Evolutionary conservation across 2,329 filamentous ascomycete genomes (phyloP).

Genomic region (Phoma sp.): DNA sequence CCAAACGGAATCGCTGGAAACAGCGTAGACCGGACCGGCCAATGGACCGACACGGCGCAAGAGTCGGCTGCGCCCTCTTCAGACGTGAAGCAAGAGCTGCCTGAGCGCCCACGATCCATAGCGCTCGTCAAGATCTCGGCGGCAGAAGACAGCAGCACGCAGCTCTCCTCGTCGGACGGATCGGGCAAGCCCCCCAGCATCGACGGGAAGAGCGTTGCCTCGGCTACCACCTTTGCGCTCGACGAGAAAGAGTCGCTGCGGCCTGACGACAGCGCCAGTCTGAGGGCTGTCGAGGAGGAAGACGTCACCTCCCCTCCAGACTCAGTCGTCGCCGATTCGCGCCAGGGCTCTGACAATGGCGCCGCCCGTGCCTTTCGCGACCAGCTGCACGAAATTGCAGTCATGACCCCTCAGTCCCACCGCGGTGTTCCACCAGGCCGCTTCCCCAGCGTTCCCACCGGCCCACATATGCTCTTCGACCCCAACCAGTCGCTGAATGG

Average conservation of each 20-base stretch:
- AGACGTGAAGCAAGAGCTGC: constrained; percentile 56
- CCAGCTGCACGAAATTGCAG: constrained; percentile 62
- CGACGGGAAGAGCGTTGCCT: constrained; percentile 87
- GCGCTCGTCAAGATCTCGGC: constrained; percentile 40
- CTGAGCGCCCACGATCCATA: constrained; percentile 37
- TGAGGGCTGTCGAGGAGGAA: constrained; percentile 89
- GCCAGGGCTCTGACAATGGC: constrained; percentile 82
- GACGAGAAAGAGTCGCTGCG: constrained; percentile 96
- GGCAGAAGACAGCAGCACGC: constrained; percentile 54
- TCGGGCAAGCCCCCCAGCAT: constrained; percentile 86
- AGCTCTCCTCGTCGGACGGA: constrained; percentile 61
- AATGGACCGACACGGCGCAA: constrained; percentile 32
- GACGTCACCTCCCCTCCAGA: constrained; percentile 79
- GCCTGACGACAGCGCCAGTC: constrained; percentile 93
- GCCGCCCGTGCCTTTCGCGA: constrained; percentile 61
- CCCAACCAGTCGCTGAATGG: constrained; percentile 42
- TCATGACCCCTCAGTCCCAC: constrained; percentile 54
- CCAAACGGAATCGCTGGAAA: constrained; percentile 17
- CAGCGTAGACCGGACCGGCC: constrained; percentile 28
- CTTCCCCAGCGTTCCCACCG: constrained; percentile 37
- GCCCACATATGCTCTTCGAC: constrained; percentile 42
- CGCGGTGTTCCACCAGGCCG: constrained; percentile 45
- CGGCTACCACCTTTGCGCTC: constrained; percentile 91
- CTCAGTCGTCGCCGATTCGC: constrained; percentile 76
- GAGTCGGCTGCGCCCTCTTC: constrained; percentile 28